These are phyloP conservation scores for Phytophthora nicotianae DNA, from an alignment of 352 stramenopile species.

Conservation along the genomic window DNA sequence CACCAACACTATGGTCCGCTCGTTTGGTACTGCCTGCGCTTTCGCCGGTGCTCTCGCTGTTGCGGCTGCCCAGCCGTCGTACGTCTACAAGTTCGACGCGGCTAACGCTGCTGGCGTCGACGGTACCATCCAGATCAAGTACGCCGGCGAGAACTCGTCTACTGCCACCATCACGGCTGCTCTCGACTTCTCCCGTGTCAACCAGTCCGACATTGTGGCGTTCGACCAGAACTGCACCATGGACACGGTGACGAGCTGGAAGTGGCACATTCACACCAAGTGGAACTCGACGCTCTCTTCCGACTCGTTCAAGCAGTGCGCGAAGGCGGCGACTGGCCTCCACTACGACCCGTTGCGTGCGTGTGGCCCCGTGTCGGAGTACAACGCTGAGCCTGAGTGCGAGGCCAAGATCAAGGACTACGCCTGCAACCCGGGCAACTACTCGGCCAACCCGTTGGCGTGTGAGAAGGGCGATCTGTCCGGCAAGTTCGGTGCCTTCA, in stretches of 20 bases:
- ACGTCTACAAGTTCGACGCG: slow-evolving; percentile 50
- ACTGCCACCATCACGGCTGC: slow-evolving; percentile 34
- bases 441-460: slow-evolving; percentile 37
- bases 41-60: slow-evolving; percentile 17
- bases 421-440: slow-evolving; percentile 46
- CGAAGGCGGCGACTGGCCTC: slow-evolving; percentile 40
- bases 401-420: slow-evolving; percentile 39
- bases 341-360: slow-evolving; percentile 58
- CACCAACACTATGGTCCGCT: slow-evolving; percentile 17
- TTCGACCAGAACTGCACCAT: slow-evolving; percentile 46
- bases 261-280: slow-evolving; percentile 64
- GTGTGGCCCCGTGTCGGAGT: slow-evolving; percentile 55
- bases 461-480: slow-evolving; percentile 67
- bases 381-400: slow-evolving; percentile 31
- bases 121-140: slow-evolving; percentile 45
- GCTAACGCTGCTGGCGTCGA: slow-evolving; percentile 35
- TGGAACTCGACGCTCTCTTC: slow-evolving; percentile 45
- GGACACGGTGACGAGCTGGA: slow-evolving; percentile 40
- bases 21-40: slow-evolving; percentile 8
- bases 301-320: slow-evolving; percentile 47
- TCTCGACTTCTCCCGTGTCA: slow-evolving; percentile 47
- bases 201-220: slow-evolving; percentile 22
- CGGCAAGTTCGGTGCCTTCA: slow-evolving; percentile 56
- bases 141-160: slow-evolving; percentile 32
- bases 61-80: slow-evolving; percentile 28